Evolutionary conservation across 139 green algal species (phyloP).

Genomic region (Chlorokybus atmophyticus): DNA sequence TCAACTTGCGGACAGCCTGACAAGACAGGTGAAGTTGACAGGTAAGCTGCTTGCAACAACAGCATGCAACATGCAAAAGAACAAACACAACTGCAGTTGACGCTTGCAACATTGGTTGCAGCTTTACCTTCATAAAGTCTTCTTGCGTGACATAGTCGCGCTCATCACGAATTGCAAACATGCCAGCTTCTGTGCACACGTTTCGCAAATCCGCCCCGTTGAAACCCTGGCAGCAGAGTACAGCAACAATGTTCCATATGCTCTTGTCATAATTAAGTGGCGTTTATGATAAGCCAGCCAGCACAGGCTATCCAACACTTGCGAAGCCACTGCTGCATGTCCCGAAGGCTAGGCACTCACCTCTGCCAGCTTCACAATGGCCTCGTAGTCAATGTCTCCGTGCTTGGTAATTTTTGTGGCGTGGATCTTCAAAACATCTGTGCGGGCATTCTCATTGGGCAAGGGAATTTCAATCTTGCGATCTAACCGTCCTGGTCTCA

Average conservation of each 20-base stretch:
- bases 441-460: conserved; percentile 86
- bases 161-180: conserved; percentile 97
- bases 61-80: too few relatives aligned
- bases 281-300: too few relatives aligned
- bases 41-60: neutral
- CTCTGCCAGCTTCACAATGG: conserved; percentile 88
- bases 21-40: neutral
- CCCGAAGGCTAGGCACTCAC: too few relatives aligned
- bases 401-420: conserved; percentile 83
- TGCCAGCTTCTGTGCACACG: conserved; percentile 95
- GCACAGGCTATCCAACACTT: too few relatives aligned
- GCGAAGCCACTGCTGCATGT: too few relatives aligned
- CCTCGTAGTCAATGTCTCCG: conserved; percentile 98
- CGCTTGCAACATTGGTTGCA: too few relatives aligned
- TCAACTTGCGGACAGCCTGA: conserved; percentile 81
- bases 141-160: conserved; percentile 91
- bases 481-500: conserved; percentile 88
- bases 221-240: conserved; percentile 69
- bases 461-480: conserved; percentile 99
- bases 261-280: too few relatives aligned
- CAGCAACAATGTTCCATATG: too few relatives aligned
- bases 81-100: too few relatives aligned
- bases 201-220: conserved; percentile 98
- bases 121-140: conserved; percentile 94
- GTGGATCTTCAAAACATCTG: conserved; percentile 99